Evolutionary conservation across 352 stramenopile genomes (phyloP).

Genomic region (Globisporangium emineosum): DNA sequence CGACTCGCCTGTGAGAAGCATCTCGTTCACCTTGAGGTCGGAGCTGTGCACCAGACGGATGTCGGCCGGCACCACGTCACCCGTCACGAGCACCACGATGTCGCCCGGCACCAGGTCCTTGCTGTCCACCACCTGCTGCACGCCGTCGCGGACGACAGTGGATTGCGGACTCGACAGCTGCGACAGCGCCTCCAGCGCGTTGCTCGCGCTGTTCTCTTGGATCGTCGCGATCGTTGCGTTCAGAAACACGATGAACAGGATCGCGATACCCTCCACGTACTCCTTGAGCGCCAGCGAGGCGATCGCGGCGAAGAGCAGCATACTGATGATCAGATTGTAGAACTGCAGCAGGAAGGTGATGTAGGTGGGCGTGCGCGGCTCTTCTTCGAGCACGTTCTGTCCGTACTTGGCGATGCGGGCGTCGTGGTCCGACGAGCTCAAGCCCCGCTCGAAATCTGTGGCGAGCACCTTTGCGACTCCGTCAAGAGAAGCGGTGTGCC

Average conservation of each 20-base stretch:
- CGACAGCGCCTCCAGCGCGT: constrained; percentile 35
- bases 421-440: not conserved
- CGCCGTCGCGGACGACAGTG: constrained; percentile 31
- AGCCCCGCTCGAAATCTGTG: not conserved
- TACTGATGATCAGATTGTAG: constrained; percentile 42
- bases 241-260: constrained; percentile 39
- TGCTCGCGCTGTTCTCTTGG: constrained; percentile 37
- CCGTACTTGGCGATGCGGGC: not conserved
- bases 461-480: not conserved
- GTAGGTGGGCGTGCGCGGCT: constrained; percentile 18
- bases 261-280: constrained; percentile 38
- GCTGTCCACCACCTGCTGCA: constrained; percentile 30
- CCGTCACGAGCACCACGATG: constrained; percentile 70
- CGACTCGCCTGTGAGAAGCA: constrained; percentile 85
- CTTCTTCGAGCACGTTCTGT: constrained; percentile 1
- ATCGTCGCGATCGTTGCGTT: constrained; percentile 36
- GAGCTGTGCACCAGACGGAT: constrained; percentile 71
- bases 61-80: constrained; percentile 87
- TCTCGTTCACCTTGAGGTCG: constrained; percentile 83
- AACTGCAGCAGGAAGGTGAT: constrained; percentile 44
- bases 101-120: constrained; percentile 49
- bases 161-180: constrained; percentile 36
- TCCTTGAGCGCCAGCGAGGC: constrained; percentile 27
- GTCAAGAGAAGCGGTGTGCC: not conserved
- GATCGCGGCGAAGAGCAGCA: constrained; percentile 31